These are phyloP conservation scores for barrel medic (Medicago truncatula) DNA, from an alignment of 306 rosid genomes.

Conservation along the genomic window DNA sequence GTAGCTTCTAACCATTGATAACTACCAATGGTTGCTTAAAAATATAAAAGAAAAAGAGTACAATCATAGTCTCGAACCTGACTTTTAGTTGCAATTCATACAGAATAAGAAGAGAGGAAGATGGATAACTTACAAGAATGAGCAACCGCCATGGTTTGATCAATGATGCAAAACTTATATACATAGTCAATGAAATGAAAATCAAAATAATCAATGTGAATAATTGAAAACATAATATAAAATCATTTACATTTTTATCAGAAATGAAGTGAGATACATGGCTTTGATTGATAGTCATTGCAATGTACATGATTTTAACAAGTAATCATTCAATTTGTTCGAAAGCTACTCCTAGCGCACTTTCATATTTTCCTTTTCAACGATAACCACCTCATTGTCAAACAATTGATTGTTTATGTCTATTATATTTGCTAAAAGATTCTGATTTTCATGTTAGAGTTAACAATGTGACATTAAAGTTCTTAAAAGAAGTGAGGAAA, in stretches of 20 bases:
- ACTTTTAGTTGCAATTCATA: constrained; percentile 34
- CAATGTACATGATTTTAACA: constrained; percentile 40
- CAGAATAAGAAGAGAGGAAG: constrained; percentile 37
- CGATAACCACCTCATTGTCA: constrained; percentile 42
- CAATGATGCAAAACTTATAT: constrained; percentile 38
- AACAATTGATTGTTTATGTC: constrained; percentile 45
- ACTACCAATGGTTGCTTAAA: constrained; percentile 6
- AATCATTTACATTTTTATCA: constrained; percentile 38
- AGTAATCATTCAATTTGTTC: constrained; percentile 39
- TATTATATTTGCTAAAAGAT: constrained; percentile 46
- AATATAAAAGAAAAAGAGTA: constrained; percentile 1
- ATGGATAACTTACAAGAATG: constrained; percentile 53
- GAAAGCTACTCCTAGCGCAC: constrained; percentile 28
- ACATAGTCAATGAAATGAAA: constrained; percentile 13
- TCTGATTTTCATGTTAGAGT: constrained; percentile 41
- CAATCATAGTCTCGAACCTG: constrained; percentile 38
- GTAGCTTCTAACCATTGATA: too few species aligned
- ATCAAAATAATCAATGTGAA: not conserved
- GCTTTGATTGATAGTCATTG: constrained; percentile 32
- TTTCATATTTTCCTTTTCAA: constrained; percentile 36
- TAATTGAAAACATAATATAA: constrained; percentile 15
- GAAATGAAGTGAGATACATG: not conserved
- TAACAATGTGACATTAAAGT: not conserved
- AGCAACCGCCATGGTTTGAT: constrained; percentile 46
- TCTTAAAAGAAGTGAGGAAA: not conserved